These are phyloP conservation scores for Casaregolazyma suthepensis DNA, from an alignment of 1,139 yeast genomes.

Conservation along the genomic window DNA sequence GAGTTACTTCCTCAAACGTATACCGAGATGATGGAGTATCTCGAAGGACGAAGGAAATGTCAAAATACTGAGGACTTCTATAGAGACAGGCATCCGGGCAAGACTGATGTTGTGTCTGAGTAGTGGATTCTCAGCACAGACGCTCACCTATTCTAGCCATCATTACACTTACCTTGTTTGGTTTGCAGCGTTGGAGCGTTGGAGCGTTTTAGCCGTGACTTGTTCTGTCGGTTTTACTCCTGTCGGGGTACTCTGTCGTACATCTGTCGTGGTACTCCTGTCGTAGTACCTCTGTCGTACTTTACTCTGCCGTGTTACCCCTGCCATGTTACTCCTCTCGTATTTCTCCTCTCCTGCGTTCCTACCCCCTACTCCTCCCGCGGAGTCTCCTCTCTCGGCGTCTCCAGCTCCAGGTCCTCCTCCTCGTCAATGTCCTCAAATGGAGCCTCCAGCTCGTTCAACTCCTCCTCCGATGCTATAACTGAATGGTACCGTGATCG, in stretches of 20 bases:
- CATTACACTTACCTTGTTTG: neutral
- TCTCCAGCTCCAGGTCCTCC: slow-evolving; percentile 9
- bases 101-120: slow-evolving; percentile 18
- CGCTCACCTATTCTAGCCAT: neutral
- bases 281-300: too few relatives aligned
- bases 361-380: slow-evolving; percentile 6
- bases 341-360: neutral
- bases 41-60: slow-evolving; percentile 88
- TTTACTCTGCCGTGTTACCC: too few relatives aligned
- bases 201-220: too few relatives aligned
- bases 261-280: too few relatives aligned
- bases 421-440: slow-evolving; percentile 7
- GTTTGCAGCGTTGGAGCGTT: too few relatives aligned
- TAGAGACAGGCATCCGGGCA: slow-evolving; percentile 22
- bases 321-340: too few relatives aligned
- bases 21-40: slow-evolving; percentile 85
- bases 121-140: slow-evolving; percentile 3
- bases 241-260: too few relatives aligned
- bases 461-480: neutral
- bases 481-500: neutral
- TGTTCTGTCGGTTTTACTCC: too few relatives aligned
- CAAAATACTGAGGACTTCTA: slow-evolving; percentile 63
- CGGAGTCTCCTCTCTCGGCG: slow-evolving; percentile 12
- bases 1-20: slow-evolving; percentile 83
- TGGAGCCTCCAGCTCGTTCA: neutral